Evolutionary conservation across 192 early-diverging fungal species (phyloP), one percentile per base, ranked within the genome.

Genomic region (Mortierella alpina): DNA sequence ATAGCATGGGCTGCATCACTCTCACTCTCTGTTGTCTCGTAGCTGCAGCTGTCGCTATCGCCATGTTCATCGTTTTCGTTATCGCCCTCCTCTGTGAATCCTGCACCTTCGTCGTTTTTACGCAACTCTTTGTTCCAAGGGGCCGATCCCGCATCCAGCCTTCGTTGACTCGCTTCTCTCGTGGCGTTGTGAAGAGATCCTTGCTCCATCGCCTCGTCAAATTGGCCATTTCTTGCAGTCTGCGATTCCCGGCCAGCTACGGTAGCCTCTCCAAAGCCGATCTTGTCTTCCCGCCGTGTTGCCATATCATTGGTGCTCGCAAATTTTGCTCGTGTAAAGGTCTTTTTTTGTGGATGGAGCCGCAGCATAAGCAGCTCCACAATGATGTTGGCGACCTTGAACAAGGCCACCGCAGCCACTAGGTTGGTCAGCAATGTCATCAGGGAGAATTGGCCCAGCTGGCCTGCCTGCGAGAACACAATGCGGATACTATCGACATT

Each of bases 351-450:
- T 42, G 82, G 82, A 41, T 73, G 75, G 31, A 83, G 54, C 31
- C 75, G 59, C 45, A 78, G 49, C 82, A 83, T 83, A 59, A 73
- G 68, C 11, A 83, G 62, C 58, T 83, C 82, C 14, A 83, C 75
- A 7, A 83, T 44, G 17, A 83, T 77, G 46, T 68, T 78, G 31
- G 82, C 82, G 1, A 83, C 61, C 22, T 74, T 82, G 72, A 85
- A 85, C 40, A 85, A 39, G 6, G 80, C 84, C 18, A 85, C 59
- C 22, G 74, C 75, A 20, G 80, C 84, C 2, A 85, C 75, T 15
- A 85, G 44, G 31, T 82, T 85, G 0, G 73, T 72, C n/a, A 85
- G 51, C 9, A 85, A 52, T 0, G 75, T 61, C 66, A 85, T 82
- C 10, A 79, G 41, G 7, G 80, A 67, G 67, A 82, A 85, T 49